Evolutionary conservation across 495 filamentous ascomycete genomes (phyloP), one percentile per base, ranked within the genome.

Genomic region (Parathielavia hyrcaniae): DNA sequence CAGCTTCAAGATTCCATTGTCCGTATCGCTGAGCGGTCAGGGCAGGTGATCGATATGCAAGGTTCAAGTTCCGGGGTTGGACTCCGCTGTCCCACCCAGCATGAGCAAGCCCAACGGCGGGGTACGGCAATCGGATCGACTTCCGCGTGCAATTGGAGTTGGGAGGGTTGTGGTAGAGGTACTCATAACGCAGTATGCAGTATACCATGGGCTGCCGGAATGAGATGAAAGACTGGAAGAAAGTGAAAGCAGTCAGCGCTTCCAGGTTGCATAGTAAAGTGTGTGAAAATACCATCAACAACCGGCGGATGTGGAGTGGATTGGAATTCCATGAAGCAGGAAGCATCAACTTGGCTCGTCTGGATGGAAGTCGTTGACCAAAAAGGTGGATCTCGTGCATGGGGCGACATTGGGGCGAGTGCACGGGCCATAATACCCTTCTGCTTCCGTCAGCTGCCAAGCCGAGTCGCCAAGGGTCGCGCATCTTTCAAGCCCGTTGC

Each of bases 1-100:
- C 9, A 36, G 30, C 20, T 23, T 39, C 20, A 30, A 54, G 58
- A 55, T 62, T 60, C 55, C 49, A n/a, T n/a, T 51, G 58, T 55
- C 57, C n/a, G n/a, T n/a, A 50, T 47, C 38, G 55, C 60, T 59
- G 60, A 51, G n/a, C 35, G 35, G 59, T 36, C 46, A 60, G 26
- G 41, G 49, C 64, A 69, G 67, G 58, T 69, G 67, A 69, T 59
- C 67, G 62, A 65, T 61, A 44, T 46, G 46, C 64, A 63, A 54
- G 59, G 63, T 55, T 59, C 34, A 8, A 41, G 6, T n/a, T n/a
- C n/a, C n/a, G n/a, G 41, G 44, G 49, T 22, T n/a, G 2, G 26
- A 14, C 22, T 53, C 48, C 53, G 19, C 38, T 55, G n/a, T 17
- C 34, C 55, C 62, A 67, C 59, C 43, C 40, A 56, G 58, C 36